Evolutionary conservation across 768 basidiomycete species (phyloP).

Genomic region (Jaapia argillacea): DNA sequence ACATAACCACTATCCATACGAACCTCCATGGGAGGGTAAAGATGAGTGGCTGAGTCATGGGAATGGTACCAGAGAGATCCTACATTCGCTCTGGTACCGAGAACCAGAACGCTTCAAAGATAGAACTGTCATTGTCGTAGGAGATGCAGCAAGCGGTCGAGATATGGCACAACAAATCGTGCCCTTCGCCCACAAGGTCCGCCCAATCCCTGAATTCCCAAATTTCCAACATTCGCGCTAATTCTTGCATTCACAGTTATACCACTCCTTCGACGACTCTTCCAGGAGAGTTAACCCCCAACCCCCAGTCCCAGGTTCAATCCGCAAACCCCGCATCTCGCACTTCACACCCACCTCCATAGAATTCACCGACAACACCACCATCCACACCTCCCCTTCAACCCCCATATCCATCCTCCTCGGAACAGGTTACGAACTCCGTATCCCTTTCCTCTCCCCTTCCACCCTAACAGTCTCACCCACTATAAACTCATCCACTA

Average conservation of each 20-base stretch:
- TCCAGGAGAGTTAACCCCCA: neutral
- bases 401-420: slow-evolving; percentile 39
- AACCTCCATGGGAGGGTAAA: slow-evolving; percentile 35
- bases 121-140: slow-evolving; percentile 38
- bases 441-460: slow-evolving; percentile 35
- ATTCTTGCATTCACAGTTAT: slow-evolving; percentile 10
- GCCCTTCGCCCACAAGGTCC: slow-evolving; percentile 29
- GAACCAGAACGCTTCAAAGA: slow-evolving; percentile 31
- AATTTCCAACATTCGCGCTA: neutral
- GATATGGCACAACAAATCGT: slow-evolving; percentile 36
- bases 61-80: slow-evolving; percentile 24
- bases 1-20: slow-evolving; percentile 41
- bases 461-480: neutral
- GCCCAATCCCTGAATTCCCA: slow-evolving; percentile 14
- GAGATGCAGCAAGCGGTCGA: slow-evolving; percentile 34
- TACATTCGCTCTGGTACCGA: slow-evolving; percentile 47
- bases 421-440: slow-evolving; percentile 45
- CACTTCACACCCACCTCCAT: slow-evolving; percentile 34
- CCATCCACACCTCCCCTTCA: slow-evolving; percentile 22
- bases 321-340: slow-evolving; percentile 32
- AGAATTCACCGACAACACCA: slow-evolving; percentile 38
- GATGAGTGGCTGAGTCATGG: slow-evolving; percentile 34
- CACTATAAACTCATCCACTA: slow-evolving; percentile 12
- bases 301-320: slow-evolving; percentile 6
- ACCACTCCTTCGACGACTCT: slow-evolving; percentile 22